These are phyloP conservation scores for Linderniella brevidens DNA, from an alignment of 257 asterid genomes.

Conservation along the genomic window DNA sequence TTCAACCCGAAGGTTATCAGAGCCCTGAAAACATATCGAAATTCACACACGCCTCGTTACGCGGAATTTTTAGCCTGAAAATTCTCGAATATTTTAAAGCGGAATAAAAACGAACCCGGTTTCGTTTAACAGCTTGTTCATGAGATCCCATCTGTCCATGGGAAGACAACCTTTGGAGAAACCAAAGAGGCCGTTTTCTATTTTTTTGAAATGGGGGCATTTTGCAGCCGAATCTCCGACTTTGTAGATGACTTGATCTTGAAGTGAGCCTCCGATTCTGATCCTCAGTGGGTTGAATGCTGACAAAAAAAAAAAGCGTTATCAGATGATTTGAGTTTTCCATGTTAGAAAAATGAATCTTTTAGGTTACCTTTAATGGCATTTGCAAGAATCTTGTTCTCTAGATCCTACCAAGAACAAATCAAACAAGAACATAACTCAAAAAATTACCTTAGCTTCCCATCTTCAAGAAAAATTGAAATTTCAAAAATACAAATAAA, in stretches of 20 bases:
- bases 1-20: slow-evolving; percentile 54
- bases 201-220: slow-evolving; percentile 40
- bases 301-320: slow-evolving; percentile 11
- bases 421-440: background rate
- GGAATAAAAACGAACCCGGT: slow-evolving; percentile 26
- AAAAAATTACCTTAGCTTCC: background rate
- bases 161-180: slow-evolving; percentile 45
- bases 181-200: slow-evolving; percentile 26
- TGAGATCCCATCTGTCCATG: slow-evolving; percentile 59
- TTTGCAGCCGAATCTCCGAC: slow-evolving; percentile 24
- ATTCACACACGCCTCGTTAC: background rate
- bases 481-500: background rate
- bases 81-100: background rate
- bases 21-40: slow-evolving; percentile 22
- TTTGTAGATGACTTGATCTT: slow-evolving; percentile 48
- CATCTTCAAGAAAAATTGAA: background rate
- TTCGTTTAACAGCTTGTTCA: slow-evolving; percentile 31
- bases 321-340: background rate
- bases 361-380: slow-evolving; percentile 39
- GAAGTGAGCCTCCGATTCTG: slow-evolving; percentile 59
- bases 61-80: too few relatives aligned
- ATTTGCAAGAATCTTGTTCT: slow-evolving; percentile 39
- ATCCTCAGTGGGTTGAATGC: slow-evolving; percentile 48
- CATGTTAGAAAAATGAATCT: slow-evolving; percentile 1
- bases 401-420: slow-evolving; percentile 35